phyloP scores from a whole-genome alignment of 1,284 basidiomycete genomes.

The Malassezia caprae region DNA sequence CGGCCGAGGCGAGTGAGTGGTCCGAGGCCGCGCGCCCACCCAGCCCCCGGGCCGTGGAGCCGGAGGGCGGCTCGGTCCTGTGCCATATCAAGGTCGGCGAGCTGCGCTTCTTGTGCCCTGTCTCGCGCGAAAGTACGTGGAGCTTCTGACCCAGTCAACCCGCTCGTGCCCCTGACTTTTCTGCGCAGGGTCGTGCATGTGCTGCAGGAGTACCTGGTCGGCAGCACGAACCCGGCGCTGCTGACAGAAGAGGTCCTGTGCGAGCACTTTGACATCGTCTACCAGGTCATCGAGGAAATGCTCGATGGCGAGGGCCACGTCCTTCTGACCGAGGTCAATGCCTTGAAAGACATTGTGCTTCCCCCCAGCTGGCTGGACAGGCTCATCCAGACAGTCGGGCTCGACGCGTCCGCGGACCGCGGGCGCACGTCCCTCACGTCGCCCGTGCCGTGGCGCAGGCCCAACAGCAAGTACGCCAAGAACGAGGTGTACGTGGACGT shows the following conservation, averaged over 20 bases:
- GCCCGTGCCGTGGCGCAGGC: constrained; percentile 40
- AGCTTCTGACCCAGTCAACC: constrained; percentile 59
- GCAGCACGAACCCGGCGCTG: constrained; percentile 20
- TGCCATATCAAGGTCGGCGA: constrained; percentile 68
- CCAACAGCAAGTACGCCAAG: constrained; percentile 33
- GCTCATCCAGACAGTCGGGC: constrained; percentile 31
- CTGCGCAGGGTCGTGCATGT: constrained; percentile 67
- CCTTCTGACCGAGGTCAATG: constrained; percentile 38
- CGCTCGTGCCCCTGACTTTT: constrained; percentile 78
- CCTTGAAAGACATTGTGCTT: constrained; percentile 37
- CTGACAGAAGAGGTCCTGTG: constrained; percentile 38
- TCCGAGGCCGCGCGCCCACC: background rate
- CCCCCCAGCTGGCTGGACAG: constrained; percentile 40
- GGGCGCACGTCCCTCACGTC: constrained; percentile 16
- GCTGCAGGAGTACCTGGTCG: constrained; percentile 36
- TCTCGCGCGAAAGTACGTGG: constrained; percentile 65
- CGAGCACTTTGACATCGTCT: constrained; percentile 43
- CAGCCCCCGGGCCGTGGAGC: background rate
- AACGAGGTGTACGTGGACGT: constrained; percentile 42
- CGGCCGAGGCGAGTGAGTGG: constrained; percentile 26
- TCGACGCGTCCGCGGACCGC: constrained; percentile 9
- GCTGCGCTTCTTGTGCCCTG: constrained; percentile 66
- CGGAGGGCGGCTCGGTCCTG: constrained; percentile 53
- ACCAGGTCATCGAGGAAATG: constrained; percentile 44
- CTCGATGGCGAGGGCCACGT: constrained; percentile 42